These are phyloP conservation scores for Scutellaria galericulata DNA, from an alignment of 257 asterid genomes.

Conservation along the genomic window DNA sequence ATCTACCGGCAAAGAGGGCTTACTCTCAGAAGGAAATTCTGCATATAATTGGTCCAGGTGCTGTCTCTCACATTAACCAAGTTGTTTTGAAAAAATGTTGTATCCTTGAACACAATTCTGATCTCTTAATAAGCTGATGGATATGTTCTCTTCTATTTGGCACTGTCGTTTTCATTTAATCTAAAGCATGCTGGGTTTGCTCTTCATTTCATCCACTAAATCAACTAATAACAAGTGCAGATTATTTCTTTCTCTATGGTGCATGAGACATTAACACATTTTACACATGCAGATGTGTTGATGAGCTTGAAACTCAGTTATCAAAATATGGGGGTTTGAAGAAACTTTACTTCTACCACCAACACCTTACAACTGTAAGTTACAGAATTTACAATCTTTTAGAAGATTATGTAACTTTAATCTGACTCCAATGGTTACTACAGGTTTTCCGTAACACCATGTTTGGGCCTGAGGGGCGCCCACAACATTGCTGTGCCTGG, in stretches of 20 bases:
- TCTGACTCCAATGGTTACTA: constrained; percentile 37
- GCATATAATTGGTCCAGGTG: constrained; percentile 99
- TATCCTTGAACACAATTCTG: constrained; percentile 15
- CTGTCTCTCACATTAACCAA: constrained; percentile 33
- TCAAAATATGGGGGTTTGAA: constrained; percentile 90
- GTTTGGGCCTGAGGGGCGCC: constrained; percentile 99
- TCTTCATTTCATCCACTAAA: constrained; percentile 13
- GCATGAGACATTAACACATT: constrained; percentile 32
- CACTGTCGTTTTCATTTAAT: constrained; percentile 20
- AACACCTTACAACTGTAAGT: constrained; percentile 95
- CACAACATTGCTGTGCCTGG: constrained; percentile 99
- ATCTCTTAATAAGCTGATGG: constrained; percentile 26
- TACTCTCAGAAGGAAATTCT: constrained; percentile 94
- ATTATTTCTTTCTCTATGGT: constrained; percentile 28
- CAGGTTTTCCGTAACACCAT: constrained; percentile 98
- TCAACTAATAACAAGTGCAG: constrained; percentile 12
- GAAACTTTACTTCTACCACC: constrained; percentile 96
- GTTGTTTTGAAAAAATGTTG: constrained; percentile 27
- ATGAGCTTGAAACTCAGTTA: constrained; percentile 93
- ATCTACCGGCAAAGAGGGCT: constrained; percentile 97
- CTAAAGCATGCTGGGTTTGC: constrained; percentile 10
- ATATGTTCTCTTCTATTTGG: background rate
- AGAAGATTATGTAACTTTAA: constrained; percentile 30
- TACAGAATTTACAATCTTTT: constrained; percentile 27
- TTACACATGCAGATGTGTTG: constrained; percentile 81